Percentiles rank a stretch among this genome's conserved stretches.
These are phyloP conservation scores for Candida anutae DNA, from an alignment of 1,139 yeast species.

Conservation along the genomic window DNA sequence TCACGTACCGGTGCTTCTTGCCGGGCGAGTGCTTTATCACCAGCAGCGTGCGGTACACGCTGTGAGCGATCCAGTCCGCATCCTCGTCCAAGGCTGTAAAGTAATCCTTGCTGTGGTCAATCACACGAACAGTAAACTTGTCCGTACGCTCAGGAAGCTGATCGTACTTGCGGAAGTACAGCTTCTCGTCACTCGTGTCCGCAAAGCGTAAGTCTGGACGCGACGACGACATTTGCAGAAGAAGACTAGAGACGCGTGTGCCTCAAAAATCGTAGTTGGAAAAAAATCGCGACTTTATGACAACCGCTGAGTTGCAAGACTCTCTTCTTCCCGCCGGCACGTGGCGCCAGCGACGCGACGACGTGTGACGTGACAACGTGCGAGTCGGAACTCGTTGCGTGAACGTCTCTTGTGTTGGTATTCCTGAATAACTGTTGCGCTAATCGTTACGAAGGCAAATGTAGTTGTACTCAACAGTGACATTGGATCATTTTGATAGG, in stretches of 20 bases:
- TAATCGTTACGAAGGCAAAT: too few species aligned
- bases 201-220: slow-evolving; percentile 70
- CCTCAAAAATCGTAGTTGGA: too few species aligned
- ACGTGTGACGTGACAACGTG: too few species aligned
- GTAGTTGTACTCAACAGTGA: too few species aligned
- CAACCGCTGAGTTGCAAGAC: too few species aligned
- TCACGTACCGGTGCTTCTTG: slow-evolving; percentile 55
- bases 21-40: slow-evolving; percentile 53
- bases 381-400: too few species aligned
- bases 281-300: too few species aligned
- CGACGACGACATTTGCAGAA: slow-evolving; percentile 49
- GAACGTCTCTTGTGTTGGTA: too few species aligned
- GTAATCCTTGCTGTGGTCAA: slow-evolving; percentile 66
- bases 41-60: slow-evolving; percentile 72
- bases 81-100: slow-evolving; percentile 72
- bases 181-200: slow-evolving; percentile 56
- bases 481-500: too few species aligned
- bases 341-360: too few species aligned
- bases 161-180: slow-evolving; percentile 54
- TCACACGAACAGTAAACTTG: slow-evolving; percentile 47
- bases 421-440: too few species aligned
- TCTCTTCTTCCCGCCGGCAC: not conserved
- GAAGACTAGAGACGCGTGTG: too few species aligned
- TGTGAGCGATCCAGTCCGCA: slow-evolving; percentile 76
- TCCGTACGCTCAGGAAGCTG: slow-evolving; percentile 42